phyloP scores from a whole-genome alignment of 257 asterid species.

The Solanum bulbocastanum region DNA sequence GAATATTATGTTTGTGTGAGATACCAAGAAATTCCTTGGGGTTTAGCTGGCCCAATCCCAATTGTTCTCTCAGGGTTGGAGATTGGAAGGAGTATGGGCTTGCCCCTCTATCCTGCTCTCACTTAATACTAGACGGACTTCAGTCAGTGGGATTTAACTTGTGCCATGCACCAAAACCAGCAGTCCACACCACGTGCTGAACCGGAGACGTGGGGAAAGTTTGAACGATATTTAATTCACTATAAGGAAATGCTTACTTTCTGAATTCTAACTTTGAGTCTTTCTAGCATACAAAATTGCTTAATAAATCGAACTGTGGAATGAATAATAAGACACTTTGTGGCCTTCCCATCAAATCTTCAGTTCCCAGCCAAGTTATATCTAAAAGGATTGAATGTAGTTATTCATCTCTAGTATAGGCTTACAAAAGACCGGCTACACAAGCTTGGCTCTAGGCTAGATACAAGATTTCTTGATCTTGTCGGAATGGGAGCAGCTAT shows the following conservation, averaged over 20 bases:
- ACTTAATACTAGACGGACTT: background rate
- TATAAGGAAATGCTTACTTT: background rate
- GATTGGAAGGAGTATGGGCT: background rate
- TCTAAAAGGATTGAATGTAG: too few relatives aligned
- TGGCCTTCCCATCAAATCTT: too few relatives aligned
- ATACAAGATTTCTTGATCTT: too few relatives aligned
- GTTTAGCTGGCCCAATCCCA: background rate
- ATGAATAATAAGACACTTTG: too few relatives aligned
- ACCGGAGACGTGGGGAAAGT: background rate
- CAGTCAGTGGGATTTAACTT: background rate
- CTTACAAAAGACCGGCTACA: too few relatives aligned
- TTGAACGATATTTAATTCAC: background rate
- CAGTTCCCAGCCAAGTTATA: too few relatives aligned
- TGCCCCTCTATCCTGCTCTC: background rate
- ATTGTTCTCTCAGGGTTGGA: background rate
- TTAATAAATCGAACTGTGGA: background rate
- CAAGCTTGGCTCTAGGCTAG: too few relatives aligned
- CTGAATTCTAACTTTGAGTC: background rate
- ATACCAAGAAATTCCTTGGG: background rate
- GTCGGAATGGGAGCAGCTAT: too few relatives aligned
- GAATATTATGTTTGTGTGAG: background rate
- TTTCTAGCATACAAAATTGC: background rate
- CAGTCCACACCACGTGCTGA: background rate
- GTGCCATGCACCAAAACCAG: background rate
- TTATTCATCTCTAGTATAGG: too few relatives aligned